Conservation (phyloP, 805 yeast genomes). For the Zygotorulaspora sp. region DNA sequence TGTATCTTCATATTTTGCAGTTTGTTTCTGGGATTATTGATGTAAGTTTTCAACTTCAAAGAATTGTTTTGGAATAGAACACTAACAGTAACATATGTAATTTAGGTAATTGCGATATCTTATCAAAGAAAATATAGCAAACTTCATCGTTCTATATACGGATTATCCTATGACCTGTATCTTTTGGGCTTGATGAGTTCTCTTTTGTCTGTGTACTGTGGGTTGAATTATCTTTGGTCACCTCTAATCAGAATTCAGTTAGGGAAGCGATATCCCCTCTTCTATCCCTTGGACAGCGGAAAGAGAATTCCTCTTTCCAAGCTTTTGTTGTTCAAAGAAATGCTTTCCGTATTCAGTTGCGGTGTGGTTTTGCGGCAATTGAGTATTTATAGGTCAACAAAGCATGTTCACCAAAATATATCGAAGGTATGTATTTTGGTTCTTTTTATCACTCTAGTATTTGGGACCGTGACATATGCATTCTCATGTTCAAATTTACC, state of each 20-base stretch:
- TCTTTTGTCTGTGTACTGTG: slow-evolving; percentile 20
- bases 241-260: slow-evolving; percentile 26
- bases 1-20: no score
- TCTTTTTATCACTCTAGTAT: slow-evolving; percentile 4
- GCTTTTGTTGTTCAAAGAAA: slow-evolving; percentile 20
- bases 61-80: no score
- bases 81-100: background rate
- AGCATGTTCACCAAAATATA: slow-evolving; percentile 38
- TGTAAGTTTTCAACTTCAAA: slow-evolving; percentile 11
- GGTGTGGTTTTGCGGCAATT: slow-evolving; percentile 30
- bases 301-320: slow-evolving; percentile 25
- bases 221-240: slow-evolving; percentile 27
- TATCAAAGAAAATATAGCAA: slow-evolving; percentile 29
- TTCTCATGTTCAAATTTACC: slow-evolving; percentile 22
- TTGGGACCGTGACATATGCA: slow-evolving; percentile 21
- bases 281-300: slow-evolving; percentile 16
- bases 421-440: slow-evolving; percentile 23
- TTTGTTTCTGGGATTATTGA: slow-evolving; percentile 10
- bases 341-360: slow-evolving; percentile 11
- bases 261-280: slow-evolving; percentile 36
- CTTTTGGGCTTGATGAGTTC: slow-evolving; percentile 18
- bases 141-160: slow-evolving; percentile 35
- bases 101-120: slow-evolving; percentile 17
- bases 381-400: slow-evolving; percentile 28
- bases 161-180: slow-evolving; percentile 37